Conservation (phyloP, 495 filamentous ascomycete species). For the Annulohypoxylon moriforme region DNA sequence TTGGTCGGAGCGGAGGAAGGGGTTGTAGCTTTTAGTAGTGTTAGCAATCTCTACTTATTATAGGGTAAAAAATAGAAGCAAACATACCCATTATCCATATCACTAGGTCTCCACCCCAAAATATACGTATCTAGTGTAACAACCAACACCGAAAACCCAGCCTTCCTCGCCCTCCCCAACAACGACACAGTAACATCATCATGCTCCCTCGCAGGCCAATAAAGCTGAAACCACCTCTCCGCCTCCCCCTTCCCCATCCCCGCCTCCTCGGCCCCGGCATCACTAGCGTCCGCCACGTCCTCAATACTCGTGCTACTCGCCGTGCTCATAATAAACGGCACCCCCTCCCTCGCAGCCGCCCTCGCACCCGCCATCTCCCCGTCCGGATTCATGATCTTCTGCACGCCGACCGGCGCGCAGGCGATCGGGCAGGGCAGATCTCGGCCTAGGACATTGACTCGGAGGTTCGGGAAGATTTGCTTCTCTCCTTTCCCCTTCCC, state of each 20-base stretch:
- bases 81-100: conserved; percentile 70
- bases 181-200: conserved; percentile 68
- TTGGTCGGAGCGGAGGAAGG: conserved; percentile 42
- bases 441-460: conserved; percentile 12
- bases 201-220: conserved; percentile 64
- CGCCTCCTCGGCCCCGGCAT: not conserved
- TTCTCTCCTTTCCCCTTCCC: conserved; percentile 18
- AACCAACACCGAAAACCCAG: conserved; percentile 62
- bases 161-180: conserved; percentile 66
- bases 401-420: conserved; percentile 55
- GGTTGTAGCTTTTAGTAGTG: conserved; percentile 27
- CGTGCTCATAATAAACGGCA: conserved; percentile 65
- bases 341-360: conserved; percentile 40
- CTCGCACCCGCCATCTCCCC: conserved; percentile 53
- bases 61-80: not conserved
- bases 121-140: conserved; percentile 69
- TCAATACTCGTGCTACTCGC: conserved; percentile 54
- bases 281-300: conserved; percentile 52
- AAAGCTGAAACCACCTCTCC: conserved; percentile 68
- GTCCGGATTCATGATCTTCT: conserved; percentile 61
- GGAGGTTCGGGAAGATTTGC: conserved; percentile 21
- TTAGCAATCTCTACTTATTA: not conserved
- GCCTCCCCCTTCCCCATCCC: conserved; percentile 11
- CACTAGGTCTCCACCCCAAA: conserved; percentile 67
- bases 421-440: conserved; percentile 42